phyloP scores from a whole-genome alignment of 805 yeast genomes.

The Clavispora phyllophila region DNA sequence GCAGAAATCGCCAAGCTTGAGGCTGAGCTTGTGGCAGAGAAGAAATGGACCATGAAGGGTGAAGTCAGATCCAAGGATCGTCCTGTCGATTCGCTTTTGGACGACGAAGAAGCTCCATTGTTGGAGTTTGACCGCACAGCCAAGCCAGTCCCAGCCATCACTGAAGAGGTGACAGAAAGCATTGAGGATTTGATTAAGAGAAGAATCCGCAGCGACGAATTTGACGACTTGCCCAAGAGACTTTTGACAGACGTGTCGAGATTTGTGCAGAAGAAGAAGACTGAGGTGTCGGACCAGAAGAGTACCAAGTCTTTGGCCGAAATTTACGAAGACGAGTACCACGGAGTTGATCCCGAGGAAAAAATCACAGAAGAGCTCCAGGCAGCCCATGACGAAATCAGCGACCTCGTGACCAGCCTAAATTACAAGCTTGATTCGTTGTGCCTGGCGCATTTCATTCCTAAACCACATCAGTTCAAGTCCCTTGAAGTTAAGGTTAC shows the following conservation, averaged over 20 bases:
- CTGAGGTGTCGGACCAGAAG: constrained; percentile 77
- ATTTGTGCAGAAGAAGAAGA: constrained; percentile 41
- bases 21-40: constrained; percentile 82
- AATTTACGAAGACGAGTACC: constrained; percentile 81
- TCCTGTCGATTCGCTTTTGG: constrained; percentile 77
- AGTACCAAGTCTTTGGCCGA: constrained; percentile 88
- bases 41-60: constrained; percentile 93
- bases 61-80: constrained; percentile 80
- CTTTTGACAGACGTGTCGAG: constrained; percentile 61
- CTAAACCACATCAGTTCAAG: constrained; percentile 75
- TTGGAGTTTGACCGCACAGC: constrained; percentile 89
- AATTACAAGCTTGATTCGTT: constrained; percentile 77
- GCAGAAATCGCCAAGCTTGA: constrained; percentile 76
- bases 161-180: constrained; percentile 79
- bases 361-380: constrained; percentile 60
- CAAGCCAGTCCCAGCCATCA: constrained; percentile 93
- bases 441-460: constrained; percentile 91
- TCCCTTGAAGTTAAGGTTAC: constrained; percentile 70
- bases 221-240: constrained; percentile 81
- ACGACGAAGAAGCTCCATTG: constrained; percentile 49
- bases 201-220: constrained; percentile 68
- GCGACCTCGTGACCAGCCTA: constrained; percentile 55
- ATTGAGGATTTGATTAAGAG: constrained; percentile 85
- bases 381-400: constrained; percentile 74
- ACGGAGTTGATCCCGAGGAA: constrained; percentile 38